A percentile compares a stretch with the other conserved stretches of the same genome.
Conservation (phyloP, 345 rosid species). For the Gossypium longicalyx region DNA sequence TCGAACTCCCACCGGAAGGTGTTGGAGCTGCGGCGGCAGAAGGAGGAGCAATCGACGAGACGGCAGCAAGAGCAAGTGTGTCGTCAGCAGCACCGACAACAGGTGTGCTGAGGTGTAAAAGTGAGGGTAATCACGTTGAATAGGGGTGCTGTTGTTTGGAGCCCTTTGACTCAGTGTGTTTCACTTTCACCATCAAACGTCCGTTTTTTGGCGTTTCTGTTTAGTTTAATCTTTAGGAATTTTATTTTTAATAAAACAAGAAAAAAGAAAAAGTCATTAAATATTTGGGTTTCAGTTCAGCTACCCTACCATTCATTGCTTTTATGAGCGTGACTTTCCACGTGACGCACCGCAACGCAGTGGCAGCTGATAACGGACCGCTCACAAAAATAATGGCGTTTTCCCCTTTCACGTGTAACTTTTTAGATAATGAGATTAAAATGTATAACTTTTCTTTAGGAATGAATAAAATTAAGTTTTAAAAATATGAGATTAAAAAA, state of each 20-base stretch:
- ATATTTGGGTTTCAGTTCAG: slow-evolving; percentile 3
- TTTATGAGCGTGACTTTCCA: slow-evolving; percentile 15
- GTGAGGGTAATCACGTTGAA: slow-evolving; percentile 3
- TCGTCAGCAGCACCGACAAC: slow-evolving; percentile 38
- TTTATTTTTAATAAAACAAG: background rate
- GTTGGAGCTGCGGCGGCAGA: slow-evolving; percentile 72
- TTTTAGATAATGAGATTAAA: background rate
- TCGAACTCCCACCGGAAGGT: slow-evolving; percentile 87
- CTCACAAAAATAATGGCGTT: background rate
- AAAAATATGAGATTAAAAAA: too few species aligned
- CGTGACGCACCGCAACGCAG: slow-evolving; percentile 20
- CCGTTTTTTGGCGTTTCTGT: background rate
- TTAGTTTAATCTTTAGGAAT: background rate
- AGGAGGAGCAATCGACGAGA: slow-evolving; percentile 39
- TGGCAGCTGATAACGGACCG: background rate
- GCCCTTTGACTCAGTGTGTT: background rate
- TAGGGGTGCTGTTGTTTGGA: background rate
- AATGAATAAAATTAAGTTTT: too few species aligned
- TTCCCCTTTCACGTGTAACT: slow-evolving; percentile 4
- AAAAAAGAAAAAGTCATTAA: background rate
- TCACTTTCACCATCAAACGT: slow-evolving; percentile 4
- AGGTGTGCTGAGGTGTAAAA: slow-evolving; percentile 38
- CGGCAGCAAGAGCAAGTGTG: slow-evolving; percentile 21
- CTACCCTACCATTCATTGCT: slow-evolving; percentile 12
- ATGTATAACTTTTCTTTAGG: too few species aligned